These are phyloP conservation scores for Zygosaccharomyces pseudobailii DNA, from an alignment of 1,139 yeast species.

Conservation along the genomic window DNA sequence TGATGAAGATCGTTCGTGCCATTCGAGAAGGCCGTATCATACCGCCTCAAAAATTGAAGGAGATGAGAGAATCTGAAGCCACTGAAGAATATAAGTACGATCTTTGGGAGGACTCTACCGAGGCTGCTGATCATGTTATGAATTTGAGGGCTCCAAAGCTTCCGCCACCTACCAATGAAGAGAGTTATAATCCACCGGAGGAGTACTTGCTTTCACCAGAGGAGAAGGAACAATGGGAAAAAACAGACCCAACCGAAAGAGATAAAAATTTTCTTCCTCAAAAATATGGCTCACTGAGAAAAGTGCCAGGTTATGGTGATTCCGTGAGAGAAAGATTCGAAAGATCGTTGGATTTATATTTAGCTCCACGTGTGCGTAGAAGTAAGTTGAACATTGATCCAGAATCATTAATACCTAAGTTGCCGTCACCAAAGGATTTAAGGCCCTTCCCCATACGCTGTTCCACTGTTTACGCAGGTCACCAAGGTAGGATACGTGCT, in stretches of 20 bases:
- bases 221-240: slow-evolving; percentile 70
- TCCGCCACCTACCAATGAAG: slow-evolving; percentile 95
- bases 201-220: slow-evolving; percentile 81
- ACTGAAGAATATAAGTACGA: slow-evolving; percentile 56
- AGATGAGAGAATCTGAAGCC: slow-evolving; percentile 48
- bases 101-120: slow-evolving; percentile 71
- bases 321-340: slow-evolving; percentile 87
- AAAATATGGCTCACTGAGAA: slow-evolving; percentile 74
- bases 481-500: slow-evolving; percentile 74
- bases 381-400: slow-evolving; percentile 93
- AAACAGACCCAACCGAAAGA: slow-evolving; percentile 70
- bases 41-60: slow-evolving; percentile 59
- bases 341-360: slow-evolving; percentile 84
- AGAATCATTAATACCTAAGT: slow-evolving; percentile 89
- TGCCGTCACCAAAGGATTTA: slow-evolving; percentile 94
- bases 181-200: slow-evolving; percentile 95
- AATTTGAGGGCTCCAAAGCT: slow-evolving; percentile 90
- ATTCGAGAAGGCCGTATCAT: slow-evolving; percentile 93
- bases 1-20: slow-evolving; percentile 94
- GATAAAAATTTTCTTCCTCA: slow-evolving; percentile 77
- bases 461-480: slow-evolving; percentile 81
- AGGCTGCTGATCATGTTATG: slow-evolving; percentile 74
- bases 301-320: slow-evolving; percentile 90
- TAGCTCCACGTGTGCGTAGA: slow-evolving; percentile 94
- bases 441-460: slow-evolving; percentile 97